phyloP scores from a whole-genome alignment of 176 grass and related monocot species.

The Bonia amplexicaulis region DNA sequence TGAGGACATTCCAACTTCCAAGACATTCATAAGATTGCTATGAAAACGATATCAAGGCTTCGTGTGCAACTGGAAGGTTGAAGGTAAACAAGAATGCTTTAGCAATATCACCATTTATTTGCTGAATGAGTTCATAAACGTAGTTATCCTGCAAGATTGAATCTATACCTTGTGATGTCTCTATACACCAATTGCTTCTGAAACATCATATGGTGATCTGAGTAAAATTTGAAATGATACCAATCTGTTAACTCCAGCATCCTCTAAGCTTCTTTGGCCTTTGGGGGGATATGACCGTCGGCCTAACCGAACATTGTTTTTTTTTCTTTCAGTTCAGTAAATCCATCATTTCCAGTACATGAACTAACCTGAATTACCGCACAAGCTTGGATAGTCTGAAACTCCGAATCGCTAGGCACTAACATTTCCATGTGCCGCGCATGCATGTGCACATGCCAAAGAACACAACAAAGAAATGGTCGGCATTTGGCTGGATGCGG shows the following conservation, averaged over 20 bases:
- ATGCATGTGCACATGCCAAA: not conserved
- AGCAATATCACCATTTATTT: not conserved
- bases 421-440: slow-evolving; percentile 1
- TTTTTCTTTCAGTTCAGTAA: not conserved
- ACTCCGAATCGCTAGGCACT: not conserved
- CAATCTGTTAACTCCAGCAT: not conserved
- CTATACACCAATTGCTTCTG: not conserved
- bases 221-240: not conserved
- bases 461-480: slow-evolving; percentile 15
- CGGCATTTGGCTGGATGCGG: not conserved
- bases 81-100: not conserved
- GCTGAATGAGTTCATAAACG: not conserved
- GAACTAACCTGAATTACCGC: not conserved
- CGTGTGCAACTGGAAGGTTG: not conserved
- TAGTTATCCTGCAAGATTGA: not conserved
- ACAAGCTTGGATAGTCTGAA: not conserved
- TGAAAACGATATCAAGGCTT: not conserved
- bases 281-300: not conserved
- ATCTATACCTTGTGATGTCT: not conserved
- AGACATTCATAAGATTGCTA: not conserved
- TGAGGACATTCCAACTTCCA: not conserved
- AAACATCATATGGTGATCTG: not conserved
- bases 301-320: not conserved
- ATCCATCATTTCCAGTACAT: not conserved
- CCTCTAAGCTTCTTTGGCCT: not conserved